A percentile compares a stretch with the other conserved stretches of the same genome.
phyloP scores from a whole-genome alignment of 2,329 filamentous ascomycete genomes.

The Colletotrichum destructivum region DNA sequence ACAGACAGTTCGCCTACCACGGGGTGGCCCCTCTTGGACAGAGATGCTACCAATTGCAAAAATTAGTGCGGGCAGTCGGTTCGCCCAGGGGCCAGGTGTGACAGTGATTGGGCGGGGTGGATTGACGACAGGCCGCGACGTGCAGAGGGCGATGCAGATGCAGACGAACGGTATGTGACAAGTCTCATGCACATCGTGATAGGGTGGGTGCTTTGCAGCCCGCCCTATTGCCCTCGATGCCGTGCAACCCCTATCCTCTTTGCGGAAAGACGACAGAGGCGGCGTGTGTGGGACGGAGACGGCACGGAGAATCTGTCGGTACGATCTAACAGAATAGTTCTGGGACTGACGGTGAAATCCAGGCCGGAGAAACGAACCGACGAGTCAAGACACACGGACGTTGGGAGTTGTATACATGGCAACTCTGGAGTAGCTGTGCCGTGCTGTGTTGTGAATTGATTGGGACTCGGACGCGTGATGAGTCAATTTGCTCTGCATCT shows the following conservation, averaged over 20 bases:
- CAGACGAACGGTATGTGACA: constrained; percentile 13
- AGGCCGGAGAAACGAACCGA: neutral
- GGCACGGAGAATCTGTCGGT: constrained; percentile 1
- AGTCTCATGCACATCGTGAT: constrained; percentile 18
- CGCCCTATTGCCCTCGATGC: constrained; percentile 5
- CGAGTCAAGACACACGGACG: neutral
- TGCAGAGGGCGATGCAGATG: constrained; percentile 16
- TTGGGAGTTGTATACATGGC: constrained; percentile 1
- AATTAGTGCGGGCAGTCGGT: constrained; percentile 12
- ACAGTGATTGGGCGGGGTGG: constrained; percentile 22
- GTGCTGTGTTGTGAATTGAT: constrained; percentile 34
- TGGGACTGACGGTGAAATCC: neutral
- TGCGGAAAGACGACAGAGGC: constrained; percentile 6
- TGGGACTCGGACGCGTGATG: constrained; percentile 32
- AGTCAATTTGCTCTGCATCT: constrained; percentile 5
- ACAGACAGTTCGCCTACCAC: neutral
- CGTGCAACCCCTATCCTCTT: neutral
- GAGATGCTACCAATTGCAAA: constrained; percentile 22
- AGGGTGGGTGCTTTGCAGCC: constrained; percentile 9
- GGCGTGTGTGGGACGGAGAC: neutral
- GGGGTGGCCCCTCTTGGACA: constrained; percentile 1
- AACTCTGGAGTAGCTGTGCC: constrained; percentile 9
- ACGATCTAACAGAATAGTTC: neutral
- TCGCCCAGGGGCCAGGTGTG: constrained; percentile 10
- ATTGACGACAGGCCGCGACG: constrained; percentile 15